Conservation (phyloP, 2,329 filamentous ascomycete species). For the Diaporthe ampelina region DNA sequence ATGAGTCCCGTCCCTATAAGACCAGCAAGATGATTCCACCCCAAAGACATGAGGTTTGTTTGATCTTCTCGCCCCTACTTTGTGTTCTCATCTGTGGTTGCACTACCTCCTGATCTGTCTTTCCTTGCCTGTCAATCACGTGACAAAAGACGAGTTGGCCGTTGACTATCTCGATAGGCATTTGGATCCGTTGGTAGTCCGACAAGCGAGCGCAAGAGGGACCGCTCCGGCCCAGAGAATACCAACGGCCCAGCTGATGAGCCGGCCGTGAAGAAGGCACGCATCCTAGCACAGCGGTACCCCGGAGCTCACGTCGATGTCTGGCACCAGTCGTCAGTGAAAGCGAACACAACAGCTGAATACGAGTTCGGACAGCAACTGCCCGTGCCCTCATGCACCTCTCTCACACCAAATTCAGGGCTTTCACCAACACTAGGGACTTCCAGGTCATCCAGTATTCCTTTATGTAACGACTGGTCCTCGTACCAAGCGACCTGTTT, state of each 20-base stretch:
- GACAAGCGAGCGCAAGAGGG: not conserved
- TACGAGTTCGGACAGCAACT: not conserved
- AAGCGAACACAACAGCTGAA: not conserved
- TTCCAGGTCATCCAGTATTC: not conserved
- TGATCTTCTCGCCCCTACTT: not conserved
- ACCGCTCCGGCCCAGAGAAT: not conserved
- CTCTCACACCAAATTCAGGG: not conserved
- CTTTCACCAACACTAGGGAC: not conserved
- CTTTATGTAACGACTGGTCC: not conserved
- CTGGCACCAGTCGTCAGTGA: not conserved
- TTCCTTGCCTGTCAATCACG: not conserved
- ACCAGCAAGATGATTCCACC: not conserved
- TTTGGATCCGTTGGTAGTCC: not conserved
- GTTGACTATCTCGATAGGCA: not conserved
- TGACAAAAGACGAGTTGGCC: not conserved
- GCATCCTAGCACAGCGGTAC: not conserved
- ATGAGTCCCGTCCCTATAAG: not conserved
- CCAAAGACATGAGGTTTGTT: constrained; percentile 3
- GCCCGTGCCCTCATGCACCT: not conserved
- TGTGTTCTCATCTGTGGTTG: not conserved
- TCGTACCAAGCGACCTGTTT: not conserved
- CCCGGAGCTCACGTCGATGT: not conserved
- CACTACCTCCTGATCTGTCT: not conserved
- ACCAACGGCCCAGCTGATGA: not conserved
- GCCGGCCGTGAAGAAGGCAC: not conserved